phyloP scores from a whole-genome alignment of 352 stramenopile genomes.

The Phytophthora vignae region DNA sequence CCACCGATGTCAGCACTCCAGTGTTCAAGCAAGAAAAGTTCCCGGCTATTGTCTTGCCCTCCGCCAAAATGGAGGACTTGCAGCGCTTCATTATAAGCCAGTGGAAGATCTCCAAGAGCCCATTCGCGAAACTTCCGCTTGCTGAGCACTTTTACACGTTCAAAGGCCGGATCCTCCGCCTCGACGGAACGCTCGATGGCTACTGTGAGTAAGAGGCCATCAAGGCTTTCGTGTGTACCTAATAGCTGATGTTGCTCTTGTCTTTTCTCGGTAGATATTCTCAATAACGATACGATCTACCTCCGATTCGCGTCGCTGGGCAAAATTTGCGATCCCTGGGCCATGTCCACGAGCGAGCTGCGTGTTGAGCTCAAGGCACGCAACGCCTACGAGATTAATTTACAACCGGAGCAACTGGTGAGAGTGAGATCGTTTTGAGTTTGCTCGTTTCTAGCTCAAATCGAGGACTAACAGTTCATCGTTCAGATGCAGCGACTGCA shows the following conservation, averaged over 20 bases:
- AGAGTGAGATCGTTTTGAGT: conserved; percentile 7
- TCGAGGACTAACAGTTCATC: not conserved
- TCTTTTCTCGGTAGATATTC: conserved; percentile 50
- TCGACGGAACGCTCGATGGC: conserved; percentile 66
- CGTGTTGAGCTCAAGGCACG: conserved; percentile 61
- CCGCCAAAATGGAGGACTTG: conserved; percentile 53
- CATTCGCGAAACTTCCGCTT: conserved; percentile 47
- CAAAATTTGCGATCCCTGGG: conserved; percentile 74
- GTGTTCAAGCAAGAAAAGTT: conserved; percentile 71
- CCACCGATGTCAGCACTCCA: conserved; percentile 9
- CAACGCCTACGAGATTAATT: conserved; percentile 67
- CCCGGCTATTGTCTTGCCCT: conserved; percentile 50
- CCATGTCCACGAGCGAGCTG: conserved; percentile 82
- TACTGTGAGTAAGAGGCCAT: conserved; percentile 54
- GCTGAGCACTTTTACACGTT: conserved; percentile 79
- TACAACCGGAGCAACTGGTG: conserved; percentile 76
- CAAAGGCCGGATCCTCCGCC: conserved; percentile 69
- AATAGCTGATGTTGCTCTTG: not conserved
- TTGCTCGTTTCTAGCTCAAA: not conserved
- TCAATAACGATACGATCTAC: conserved; percentile 78
- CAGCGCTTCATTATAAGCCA: conserved; percentile 67
- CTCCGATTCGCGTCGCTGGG: conserved; percentile 71
- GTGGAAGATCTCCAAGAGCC: conserved; percentile 71
- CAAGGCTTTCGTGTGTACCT: not conserved
- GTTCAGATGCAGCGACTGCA: conserved; percentile 68